phyloP scores from a whole-genome alignment of 225 moss, liverwort and hornwort species.

The Polytrichum commune region DNA sequence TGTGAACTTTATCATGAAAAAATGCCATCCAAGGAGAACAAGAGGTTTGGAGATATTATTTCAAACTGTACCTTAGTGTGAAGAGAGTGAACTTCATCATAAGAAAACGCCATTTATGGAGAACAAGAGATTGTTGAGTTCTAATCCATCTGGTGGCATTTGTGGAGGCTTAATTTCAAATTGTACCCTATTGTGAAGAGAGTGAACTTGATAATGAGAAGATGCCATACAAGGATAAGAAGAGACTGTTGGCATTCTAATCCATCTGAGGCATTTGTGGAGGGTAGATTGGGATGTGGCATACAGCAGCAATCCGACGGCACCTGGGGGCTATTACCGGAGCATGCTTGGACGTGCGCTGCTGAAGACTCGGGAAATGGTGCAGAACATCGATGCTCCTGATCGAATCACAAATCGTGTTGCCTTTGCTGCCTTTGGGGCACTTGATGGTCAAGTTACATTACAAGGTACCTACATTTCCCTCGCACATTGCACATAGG shows the following conservation, averaged over 20 bases:
- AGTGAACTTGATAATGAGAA: too few species aligned
- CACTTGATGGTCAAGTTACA: constrained; percentile 69
- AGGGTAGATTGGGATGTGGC: constrained; percentile 82
- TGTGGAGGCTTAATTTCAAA: not conserved
- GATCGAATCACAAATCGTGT: constrained; percentile 67
- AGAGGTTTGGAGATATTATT: too few species aligned
- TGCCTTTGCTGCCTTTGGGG: constrained; percentile 70
- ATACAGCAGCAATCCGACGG: constrained; percentile 83
- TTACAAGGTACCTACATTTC: constrained; percentile 52
- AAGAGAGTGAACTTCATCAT: too few species aligned
- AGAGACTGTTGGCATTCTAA: too few species aligned
- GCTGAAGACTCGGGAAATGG: constrained; percentile 79
- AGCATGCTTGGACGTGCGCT: constrained; percentile 75
- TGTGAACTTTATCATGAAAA: too few species aligned
- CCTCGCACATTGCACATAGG: not conserved
- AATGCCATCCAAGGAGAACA: too few species aligned
- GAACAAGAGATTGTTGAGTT: not conserved
- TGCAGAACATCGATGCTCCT: constrained; percentile 66
- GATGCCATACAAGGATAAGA: too few species aligned
- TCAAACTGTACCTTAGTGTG: too few species aligned
- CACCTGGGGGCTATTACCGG: constrained; percentile 86
- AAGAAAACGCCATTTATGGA: not conserved
- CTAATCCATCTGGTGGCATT: not conserved
- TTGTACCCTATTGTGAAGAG: not conserved
- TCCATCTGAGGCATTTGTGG: not conserved